Conservation (phyloP, 2,329 filamentous ascomycete genomes). For the Scytalidium sp. region DNA sequence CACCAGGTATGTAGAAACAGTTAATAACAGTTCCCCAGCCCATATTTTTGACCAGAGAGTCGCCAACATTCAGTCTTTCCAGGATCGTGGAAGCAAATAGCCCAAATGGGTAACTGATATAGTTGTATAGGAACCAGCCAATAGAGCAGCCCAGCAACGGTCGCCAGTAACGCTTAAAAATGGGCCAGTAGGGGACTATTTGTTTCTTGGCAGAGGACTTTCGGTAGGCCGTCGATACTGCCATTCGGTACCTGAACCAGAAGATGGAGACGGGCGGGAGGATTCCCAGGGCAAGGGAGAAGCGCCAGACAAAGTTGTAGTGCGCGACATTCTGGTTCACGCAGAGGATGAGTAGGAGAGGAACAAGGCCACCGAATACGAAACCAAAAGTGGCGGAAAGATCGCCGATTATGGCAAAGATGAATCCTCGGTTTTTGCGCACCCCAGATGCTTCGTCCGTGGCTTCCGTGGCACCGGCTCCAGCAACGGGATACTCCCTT, state of each 20-base stretch:
- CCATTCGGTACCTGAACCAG: constrained; percentile 50
- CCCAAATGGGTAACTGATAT: constrained; percentile 51
- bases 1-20: constrained; percentile 48
- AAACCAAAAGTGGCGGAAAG: constrained; percentile 48
- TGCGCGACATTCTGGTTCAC: constrained; percentile 39
- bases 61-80: constrained; percentile 34
- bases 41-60: constrained; percentile 39
- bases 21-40: constrained; percentile 47
- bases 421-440: constrained; percentile 48
- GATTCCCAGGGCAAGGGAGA: constrained; percentile 45
- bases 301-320: constrained; percentile 44
- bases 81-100: constrained; percentile 53
- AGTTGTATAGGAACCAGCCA: constrained; percentile 54
- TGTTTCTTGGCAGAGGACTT: constrained; percentile 44
- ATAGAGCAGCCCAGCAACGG: constrained; percentile 44
- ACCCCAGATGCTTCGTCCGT: constrained; percentile 44
- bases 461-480: constrained; percentile 47
- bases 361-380: constrained; percentile 45
- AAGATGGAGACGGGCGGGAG: constrained; percentile 48
- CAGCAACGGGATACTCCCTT: constrained; percentile 49
- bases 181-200: constrained; percentile 42
- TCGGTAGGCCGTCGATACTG: constrained; percentile 46
- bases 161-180: constrained; percentile 45
- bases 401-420: constrained; percentile 52
- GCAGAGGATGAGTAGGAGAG: constrained; percentile 48